phyloP scores from a whole-genome alignment of 2,329 filamentous ascomycete species.

The Fusarium tjaetaba region DNA sequence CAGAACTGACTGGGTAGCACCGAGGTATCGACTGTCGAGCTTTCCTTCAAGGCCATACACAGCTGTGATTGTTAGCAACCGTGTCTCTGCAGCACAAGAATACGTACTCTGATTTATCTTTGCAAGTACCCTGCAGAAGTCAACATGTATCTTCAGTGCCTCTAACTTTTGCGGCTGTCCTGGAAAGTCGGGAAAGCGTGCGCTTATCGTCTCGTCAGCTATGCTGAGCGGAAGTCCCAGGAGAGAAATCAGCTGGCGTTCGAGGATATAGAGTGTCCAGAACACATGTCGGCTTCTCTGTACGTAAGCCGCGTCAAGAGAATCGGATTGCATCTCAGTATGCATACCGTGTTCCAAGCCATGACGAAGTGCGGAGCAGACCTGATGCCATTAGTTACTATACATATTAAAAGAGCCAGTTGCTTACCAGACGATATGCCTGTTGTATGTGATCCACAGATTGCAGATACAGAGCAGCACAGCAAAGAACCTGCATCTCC shows the following conservation, averaged over 20 bases:
- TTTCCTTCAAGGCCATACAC: conserved; percentile 39
- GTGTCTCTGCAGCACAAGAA: too few relatives aligned
- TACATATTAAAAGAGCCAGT: rapidly evolving
- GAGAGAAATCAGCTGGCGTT: conserved; percentile 29
- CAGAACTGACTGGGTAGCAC: conserved; percentile 31
- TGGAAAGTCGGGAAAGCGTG: conserved; percentile 17
- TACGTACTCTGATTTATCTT: conserved; percentile 35
- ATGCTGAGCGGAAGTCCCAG: conserved; percentile 30
- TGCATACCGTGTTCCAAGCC: conserved; percentile 31
- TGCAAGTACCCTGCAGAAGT: conserved; percentile 24
- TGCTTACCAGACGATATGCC: conserved; percentile 21
- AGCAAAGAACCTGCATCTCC: conserved; percentile 33
- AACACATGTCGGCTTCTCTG: conserved; percentile 24
- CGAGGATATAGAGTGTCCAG: conserved; percentile 36
- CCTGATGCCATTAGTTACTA: background rate
- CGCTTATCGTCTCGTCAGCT: conserved; percentile 31
- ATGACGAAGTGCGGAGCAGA: conserved; percentile 24
- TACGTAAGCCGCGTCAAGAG: conserved; percentile 18
- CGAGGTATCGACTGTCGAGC: conserved; percentile 36
- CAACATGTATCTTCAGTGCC: conserved; percentile 28
- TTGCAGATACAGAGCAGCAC: conserved; percentile 28
- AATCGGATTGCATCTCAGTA: conserved; percentile 29
- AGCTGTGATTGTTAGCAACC: conserved; percentile 2
- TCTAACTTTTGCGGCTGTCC: conserved; percentile 12
- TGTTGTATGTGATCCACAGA: conserved; percentile 17